Base-by-base conservation (phyloP, 2,329 filamentous ascomycete genomes). In the Fusarium pseudonygamai region DNA sequence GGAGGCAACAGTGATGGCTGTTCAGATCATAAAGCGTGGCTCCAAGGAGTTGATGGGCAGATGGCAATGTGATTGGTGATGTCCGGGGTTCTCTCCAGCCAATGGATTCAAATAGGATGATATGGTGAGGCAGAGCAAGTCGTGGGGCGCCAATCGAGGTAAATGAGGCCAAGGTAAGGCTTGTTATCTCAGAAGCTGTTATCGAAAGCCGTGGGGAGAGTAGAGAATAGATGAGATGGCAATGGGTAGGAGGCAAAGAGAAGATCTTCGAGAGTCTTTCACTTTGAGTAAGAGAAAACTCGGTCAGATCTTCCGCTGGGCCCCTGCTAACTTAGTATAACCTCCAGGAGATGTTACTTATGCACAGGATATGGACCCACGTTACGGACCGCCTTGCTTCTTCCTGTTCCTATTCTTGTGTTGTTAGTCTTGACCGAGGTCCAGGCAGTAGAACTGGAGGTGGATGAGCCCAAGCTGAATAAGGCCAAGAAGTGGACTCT, bases 41-140 rank as follows among this genome's bases (percentile, higher is more conserved):
- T 77, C 45, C 64, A 73, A 71, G 72, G 64, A 78, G 76, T 79
- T 78, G 79, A 78, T 73, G 72, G 77, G 76, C 64, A 69, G 69
- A 75, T 67, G 66, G 67, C 59, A 66, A 73, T 79, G 74, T 82
- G 80, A 82, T 82, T 82, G 81, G 81, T 76, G 76, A 75, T 77
- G 62, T 66, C 73, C 67, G 74, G 77, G 79, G 71, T 72, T 69
- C 73, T 72, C 64, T 75, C 71, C 40, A 75, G 78, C 81, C 81
- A 82, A 82, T 81, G 72, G 70, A 75, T 71, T 73, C 71, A 58
- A 28, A 80, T 78, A 77, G 75, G 75, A 77, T 75, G 76, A 78
- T 79, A 71, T 75, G 72, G 78, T 79, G 79, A 82, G 78, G 79
- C 78, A 80, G 76, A 79, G 77, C 67, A 72, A 72, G 69, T 63